Base-by-base conservation (phyloP, 495 filamentous ascomycete species). In the Lasiosphaeriaceae sp. region DNA sequence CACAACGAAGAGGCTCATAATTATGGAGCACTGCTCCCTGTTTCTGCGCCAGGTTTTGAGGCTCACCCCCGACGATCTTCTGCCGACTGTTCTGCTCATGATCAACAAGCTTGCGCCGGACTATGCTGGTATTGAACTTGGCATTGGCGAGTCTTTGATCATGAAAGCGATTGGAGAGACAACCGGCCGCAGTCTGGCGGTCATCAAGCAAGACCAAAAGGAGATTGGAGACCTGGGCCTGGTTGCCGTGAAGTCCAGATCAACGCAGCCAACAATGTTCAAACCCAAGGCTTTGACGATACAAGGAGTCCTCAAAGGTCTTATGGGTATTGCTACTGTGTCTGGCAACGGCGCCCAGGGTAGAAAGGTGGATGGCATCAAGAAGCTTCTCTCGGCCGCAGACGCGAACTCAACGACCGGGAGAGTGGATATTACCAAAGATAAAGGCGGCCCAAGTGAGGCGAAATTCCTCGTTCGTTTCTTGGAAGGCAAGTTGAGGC, bases 131-230 rank as follows among this genome's bases (percentile, higher is more conserved):
- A 89, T 98, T 55, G 94, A 98, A 71, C 78, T 98, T 17, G 94
- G 94, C 26, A 97, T 98, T 66, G 94, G 94, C 44, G 94, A 98
- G 75, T 96, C 91, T 14, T 69, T 98, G 45, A 96, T 98, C 63
- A 97, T 98, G 92, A 98, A 97, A 65, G 89, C 94, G 16, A 96
- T 98, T 65, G 91, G 92, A 14, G 92, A 98, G 74, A 86, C 85
- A 50, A 97, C 94, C 2, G 94, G 94, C 6, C 86, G 95, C 52
- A 94, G 86, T 66, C 71, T 97, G 41, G 73, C 82, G 9, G 84
- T 94, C 51, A 96, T 97, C 71, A 97, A 96, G 68, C 80, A 85
- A 39, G 94, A 98, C 64, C 94, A 98, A 58, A 90, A 91, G 61
- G 90, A 97, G 62, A 95, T 97, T 67, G 94, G 94, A 22, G 94